Conservation (phyloP, 2,329 filamentous ascomycete genomes). For the Coniochaeta sp. region DNA sequence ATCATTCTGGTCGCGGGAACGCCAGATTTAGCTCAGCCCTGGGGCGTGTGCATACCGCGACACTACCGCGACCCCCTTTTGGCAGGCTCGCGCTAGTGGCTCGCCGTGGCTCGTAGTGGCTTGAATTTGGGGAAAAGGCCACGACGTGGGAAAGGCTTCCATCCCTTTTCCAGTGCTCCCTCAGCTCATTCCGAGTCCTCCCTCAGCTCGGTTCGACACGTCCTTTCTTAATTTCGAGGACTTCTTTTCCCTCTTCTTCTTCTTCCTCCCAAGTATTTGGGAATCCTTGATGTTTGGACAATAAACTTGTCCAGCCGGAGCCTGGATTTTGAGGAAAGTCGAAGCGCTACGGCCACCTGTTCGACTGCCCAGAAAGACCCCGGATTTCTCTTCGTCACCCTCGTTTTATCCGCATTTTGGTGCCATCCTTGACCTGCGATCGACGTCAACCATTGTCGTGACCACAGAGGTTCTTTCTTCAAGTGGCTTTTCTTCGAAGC, state of each 20-base stretch:
- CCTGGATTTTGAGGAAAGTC: not conserved
- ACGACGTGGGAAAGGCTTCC: slow-evolving; percentile 2
- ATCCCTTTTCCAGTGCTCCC: slow-evolving; percentile 1
- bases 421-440: not conserved
- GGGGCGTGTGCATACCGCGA: not conserved
- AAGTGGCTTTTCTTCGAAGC: not conserved
- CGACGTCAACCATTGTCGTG: not conserved
- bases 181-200: not conserved
- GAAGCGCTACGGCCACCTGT: not conserved
- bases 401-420: slow-evolving; percentile 1
- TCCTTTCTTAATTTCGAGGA: not conserved
- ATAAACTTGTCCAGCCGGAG: not conserved
- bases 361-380: not conserved
- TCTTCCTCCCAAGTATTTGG: not conserved
- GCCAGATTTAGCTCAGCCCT: not conserved
- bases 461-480: not conserved
- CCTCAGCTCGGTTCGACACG: not conserved
- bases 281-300: not conserved
- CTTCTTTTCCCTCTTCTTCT: not conserved
- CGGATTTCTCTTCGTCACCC: slow-evolving; percentile 2
- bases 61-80: not conserved
- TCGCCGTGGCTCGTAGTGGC: not conserved
- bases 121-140: not conserved
- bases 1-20: not conserved
- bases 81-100: not conserved